phyloP scores from a whole-genome alignment of 2,329 filamentous ascomycete genomes.

The Paraconiothyrium brasiliense region DNA sequence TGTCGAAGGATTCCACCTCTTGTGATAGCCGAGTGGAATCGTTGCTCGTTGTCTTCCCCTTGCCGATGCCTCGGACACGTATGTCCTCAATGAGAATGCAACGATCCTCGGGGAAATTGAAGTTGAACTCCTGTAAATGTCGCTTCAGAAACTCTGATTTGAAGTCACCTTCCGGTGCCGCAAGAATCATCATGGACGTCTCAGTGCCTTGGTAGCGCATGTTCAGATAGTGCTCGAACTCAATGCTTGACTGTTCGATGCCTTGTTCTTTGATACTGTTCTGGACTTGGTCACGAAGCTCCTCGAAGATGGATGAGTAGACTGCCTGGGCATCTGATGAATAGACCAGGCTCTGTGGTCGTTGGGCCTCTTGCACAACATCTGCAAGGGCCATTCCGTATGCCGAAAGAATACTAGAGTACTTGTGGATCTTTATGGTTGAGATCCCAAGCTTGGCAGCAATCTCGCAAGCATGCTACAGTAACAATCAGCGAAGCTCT shows the following conservation, averaged over 20 bases:
- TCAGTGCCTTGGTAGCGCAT: slow-evolving; percentile 57
- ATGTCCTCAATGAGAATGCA: slow-evolving; percentile 56
- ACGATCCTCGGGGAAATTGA: slow-evolving; percentile 46
- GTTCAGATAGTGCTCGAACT: slow-evolving; percentile 52
- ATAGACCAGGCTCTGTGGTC: slow-evolving; percentile 46
- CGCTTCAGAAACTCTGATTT: slow-evolving; percentile 46
- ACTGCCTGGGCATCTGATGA: slow-evolving; percentile 19
- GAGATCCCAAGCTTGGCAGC: slow-evolving; percentile 56
- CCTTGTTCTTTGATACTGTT: slow-evolving; percentile 72
- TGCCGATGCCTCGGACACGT: slow-evolving; percentile 50
- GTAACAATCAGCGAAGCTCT: no score
- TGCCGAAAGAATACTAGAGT: slow-evolving; percentile 58
- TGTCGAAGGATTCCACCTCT: slow-evolving; percentile 28
- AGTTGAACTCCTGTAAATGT: slow-evolving; percentile 56
- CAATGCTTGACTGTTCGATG: slow-evolving; percentile 62
- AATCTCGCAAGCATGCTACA: slow-evolving; percentile 54
- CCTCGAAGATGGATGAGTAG: not conserved
- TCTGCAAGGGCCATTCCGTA: slow-evolving; percentile 60
- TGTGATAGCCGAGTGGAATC: slow-evolving; percentile 15
- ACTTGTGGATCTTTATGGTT: slow-evolving; percentile 56
- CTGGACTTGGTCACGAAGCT: slow-evolving; percentile 53
- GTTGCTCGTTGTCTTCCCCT: not conserved
- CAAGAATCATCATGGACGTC: slow-evolving; percentile 55
- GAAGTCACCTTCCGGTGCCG: slow-evolving; percentile 44
- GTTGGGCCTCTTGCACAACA: slow-evolving; percentile 54